phyloP scores from a whole-genome alignment of 257 asterid species.

The Leptodermis oblonga region DNA sequence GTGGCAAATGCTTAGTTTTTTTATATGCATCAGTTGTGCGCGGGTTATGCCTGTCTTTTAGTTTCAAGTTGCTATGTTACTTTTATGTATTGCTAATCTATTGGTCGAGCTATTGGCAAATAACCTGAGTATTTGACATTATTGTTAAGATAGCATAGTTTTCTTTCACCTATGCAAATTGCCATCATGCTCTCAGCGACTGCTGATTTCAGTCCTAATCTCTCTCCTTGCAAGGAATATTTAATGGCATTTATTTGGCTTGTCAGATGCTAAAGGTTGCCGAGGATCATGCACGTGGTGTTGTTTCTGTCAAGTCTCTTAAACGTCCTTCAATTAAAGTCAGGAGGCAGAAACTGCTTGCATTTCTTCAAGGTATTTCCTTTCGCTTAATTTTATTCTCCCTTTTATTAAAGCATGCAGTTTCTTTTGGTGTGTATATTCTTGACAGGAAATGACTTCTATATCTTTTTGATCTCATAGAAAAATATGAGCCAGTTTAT shows the following conservation, averaged over 20 bases:
- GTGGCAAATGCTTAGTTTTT: too few species aligned
- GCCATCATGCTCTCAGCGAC: background rate
- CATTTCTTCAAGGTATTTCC: constrained; percentile 72
- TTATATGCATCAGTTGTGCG: too few species aligned
- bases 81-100: background rate
- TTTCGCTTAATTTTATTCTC: constrained; percentile 7
- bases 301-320: constrained; percentile 59
- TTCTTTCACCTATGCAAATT: constrained; percentile 1
- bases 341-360: constrained; percentile 78
- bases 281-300: constrained; percentile 69
- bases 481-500: constrained; percentile 81
- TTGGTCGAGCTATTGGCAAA: too few species aligned
- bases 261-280: constrained; percentile 91
- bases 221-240: background rate
- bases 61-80: background rate
- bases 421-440: constrained; percentile 5
- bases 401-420: background rate
- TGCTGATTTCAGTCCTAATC: background rate
- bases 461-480: constrained; percentile 36
- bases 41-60: background rate
- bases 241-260: constrained; percentile 15
- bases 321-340: constrained; percentile 89
- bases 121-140: too few species aligned
- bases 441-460: constrained; percentile 17
- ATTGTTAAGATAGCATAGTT: background rate